These are phyloP conservation scores for Leishmania guyanensis DNA, from an alignment of 208 protist species.

Conservation along the genomic window DNA sequence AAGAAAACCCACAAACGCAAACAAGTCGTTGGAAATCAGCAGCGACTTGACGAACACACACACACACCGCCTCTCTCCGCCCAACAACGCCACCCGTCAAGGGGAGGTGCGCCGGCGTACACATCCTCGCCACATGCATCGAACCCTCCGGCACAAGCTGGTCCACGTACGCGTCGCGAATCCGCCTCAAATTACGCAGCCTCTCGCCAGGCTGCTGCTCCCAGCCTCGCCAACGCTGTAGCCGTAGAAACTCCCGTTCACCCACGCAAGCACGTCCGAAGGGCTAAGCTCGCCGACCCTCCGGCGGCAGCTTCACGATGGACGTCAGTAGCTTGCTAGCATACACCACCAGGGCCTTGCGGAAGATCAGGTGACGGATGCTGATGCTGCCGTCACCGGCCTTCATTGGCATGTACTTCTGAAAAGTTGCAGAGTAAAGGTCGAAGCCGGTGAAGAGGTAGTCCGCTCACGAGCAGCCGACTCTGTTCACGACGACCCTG, in stretches of 20 bases:
- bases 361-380: constrained; percentile 39
- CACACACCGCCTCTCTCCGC: too few species aligned
- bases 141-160: constrained; percentile 24
- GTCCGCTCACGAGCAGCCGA: constrained; percentile 33
- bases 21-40: too few species aligned
- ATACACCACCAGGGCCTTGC: constrained; percentile 25
- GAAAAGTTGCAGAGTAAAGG: constrained; percentile 24
- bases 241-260: constrained; percentile 35
- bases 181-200: constrained; percentile 21
- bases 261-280: constrained; percentile 30
- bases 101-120: background rate
- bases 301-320: background rate
- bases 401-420: constrained; percentile 30
- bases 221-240: constrained; percentile 26
- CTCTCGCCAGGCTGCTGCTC: constrained; percentile 32
- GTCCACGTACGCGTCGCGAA: constrained; percentile 26
- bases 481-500: constrained; percentile 28
- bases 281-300: constrained; percentile 25
- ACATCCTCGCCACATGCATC: constrained; percentile 26
- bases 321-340: constrained; percentile 16
- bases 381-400: constrained; percentile 32
- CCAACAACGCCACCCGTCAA: too few species aligned
- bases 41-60: too few species aligned
- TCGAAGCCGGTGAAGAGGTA: constrained; percentile 38
- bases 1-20: too few species aligned